Base-by-base conservation (phyloP, 148 eudicot genomes). In the Camellia japonica region DNA sequence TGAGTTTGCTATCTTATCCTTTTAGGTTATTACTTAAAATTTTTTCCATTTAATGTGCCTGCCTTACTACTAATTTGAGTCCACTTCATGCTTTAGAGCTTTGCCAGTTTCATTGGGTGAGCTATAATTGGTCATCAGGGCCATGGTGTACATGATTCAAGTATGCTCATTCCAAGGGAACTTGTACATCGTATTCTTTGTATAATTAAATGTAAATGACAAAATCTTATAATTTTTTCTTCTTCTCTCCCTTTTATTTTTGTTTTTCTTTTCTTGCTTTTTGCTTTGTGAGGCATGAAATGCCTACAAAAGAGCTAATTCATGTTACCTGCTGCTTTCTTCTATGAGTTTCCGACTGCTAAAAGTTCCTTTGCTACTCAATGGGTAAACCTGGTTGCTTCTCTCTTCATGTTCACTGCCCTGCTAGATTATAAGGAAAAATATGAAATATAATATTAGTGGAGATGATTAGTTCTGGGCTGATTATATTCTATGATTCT, bases 111-210 rank as follows among this genome's bases (percentile, higher is more conserved):
- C 44, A 18, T 44, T 75, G 3, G 78, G 56, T 12, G 68, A 30
- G 19, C 41, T 18, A 19, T 75, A 19, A 46, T 75, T 75, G 49
- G 20, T 64, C 46, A 19, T 51, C 4, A 10, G 42, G 10, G 6
- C 19, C 38, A 52, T 74, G 38, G 67, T 74, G n/a, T 58, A 74
- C 46, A 73, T 13, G 23, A 73, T 54, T 73, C 76, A 73, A 73
- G 44, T 7, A 20, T 16, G n/a, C 19, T 20, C 3, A 54, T 63
- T 51, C 61, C 75, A 20, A 52, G 60, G 38, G 61, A 51, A 19
- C 23, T n/a, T 72, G 42, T 20, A 12, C 3, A 51, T 51, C 55
- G 44, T 72, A 20, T 19, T 23, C 60, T 20, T 11, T 59, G 60
- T 52, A 42, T 38, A 23, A 11, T 38, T 42, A 52, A 72, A 7